Conservation (phyloP, 2,329 filamentous ascomycete species). For the Diaporthe destruens region DNA sequence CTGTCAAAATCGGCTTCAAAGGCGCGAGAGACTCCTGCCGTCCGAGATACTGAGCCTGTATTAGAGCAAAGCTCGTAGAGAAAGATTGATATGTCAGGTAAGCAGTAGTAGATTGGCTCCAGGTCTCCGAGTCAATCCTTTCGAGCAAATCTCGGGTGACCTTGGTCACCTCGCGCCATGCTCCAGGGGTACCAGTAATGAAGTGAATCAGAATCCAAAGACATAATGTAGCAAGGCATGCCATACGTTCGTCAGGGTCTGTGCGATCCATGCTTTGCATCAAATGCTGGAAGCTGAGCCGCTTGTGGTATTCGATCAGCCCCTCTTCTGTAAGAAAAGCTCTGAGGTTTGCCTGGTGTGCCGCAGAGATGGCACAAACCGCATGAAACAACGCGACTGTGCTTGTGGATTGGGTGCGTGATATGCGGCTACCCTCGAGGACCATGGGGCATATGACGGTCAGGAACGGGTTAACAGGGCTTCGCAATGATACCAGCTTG, state of each 20-base stretch:
- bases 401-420: background rate
- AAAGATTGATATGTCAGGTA: background rate
- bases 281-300: conserved; percentile 1
- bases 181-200: background rate
- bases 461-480: background rate
- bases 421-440: background rate
- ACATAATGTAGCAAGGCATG: background rate
- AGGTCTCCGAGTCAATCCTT: background rate
- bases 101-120: background rate
- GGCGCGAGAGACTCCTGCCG: background rate
- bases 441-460: conserved; percentile 1
- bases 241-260: conserved; percentile 1
- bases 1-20: background rate
- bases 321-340: background rate
- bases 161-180: background rate
- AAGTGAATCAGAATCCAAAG: conserved; percentile 4
- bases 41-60: background rate
- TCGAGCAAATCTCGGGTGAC: background rate
- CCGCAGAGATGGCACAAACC: conserved; percentile 2
- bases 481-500: background rate
- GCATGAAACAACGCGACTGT: background rate
- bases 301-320: background rate
- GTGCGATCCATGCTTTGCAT: background rate
- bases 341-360: background rate
- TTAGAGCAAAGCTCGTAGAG: background rate